Conservation (phyloP, 2,329 filamentous ascomycete species). For the Ophiostoma populinum region DNA sequence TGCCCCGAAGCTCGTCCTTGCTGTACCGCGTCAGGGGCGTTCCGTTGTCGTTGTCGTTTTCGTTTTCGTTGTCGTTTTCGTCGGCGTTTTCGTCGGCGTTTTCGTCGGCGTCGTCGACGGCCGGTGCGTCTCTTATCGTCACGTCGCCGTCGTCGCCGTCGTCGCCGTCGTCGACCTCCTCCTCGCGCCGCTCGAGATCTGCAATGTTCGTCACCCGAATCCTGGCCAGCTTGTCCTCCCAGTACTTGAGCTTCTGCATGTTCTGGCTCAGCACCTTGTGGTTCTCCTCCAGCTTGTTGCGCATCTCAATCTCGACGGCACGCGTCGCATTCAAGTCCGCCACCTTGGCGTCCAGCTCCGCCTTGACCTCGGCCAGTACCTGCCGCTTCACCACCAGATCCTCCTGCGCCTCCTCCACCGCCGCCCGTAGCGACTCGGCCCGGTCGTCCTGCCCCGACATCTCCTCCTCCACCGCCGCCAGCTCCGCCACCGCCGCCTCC, state of each 20-base stretch:
- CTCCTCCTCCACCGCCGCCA: slow-evolving; percentile 63
- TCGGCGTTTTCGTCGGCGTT: slow-evolving; percentile 22
- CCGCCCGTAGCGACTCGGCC: slow-evolving; percentile 53
- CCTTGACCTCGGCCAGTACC: slow-evolving; percentile 63
- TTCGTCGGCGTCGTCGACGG: slow-evolving; percentile 10
- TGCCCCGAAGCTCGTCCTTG: slow-evolving; percentile 47
- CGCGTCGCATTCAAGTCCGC: slow-evolving; percentile 76
- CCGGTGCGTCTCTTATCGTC: slow-evolving; percentile 16
- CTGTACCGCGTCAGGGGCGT: slow-evolving; percentile 74
- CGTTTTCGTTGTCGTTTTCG: slow-evolving; percentile 22
- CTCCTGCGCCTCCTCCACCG: slow-evolving; percentile 69
- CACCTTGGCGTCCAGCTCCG: slow-evolving; percentile 72
- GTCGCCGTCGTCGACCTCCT: slow-evolving; percentile 7
- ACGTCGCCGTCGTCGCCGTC: slow-evolving; percentile 14
- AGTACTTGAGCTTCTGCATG: slow-evolving; percentile 67
- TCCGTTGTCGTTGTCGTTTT: too few species aligned
- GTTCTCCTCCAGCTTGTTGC: slow-evolving; percentile 92
- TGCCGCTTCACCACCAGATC: slow-evolving; percentile 62
- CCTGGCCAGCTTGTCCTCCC: slow-evolving; percentile 79
- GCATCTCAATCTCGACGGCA: slow-evolving; percentile 90
- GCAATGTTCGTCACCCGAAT: slow-evolving; percentile 66
- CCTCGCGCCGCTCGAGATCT: slow-evolving; percentile 31
- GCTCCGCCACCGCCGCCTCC: slow-evolving; percentile 50
- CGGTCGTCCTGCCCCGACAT: slow-evolving; percentile 60
- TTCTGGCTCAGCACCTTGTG: slow-evolving; percentile 79